Base-by-base conservation (phyloP, 305 asterid genomes). In the Solanum hybrid region DNA sequence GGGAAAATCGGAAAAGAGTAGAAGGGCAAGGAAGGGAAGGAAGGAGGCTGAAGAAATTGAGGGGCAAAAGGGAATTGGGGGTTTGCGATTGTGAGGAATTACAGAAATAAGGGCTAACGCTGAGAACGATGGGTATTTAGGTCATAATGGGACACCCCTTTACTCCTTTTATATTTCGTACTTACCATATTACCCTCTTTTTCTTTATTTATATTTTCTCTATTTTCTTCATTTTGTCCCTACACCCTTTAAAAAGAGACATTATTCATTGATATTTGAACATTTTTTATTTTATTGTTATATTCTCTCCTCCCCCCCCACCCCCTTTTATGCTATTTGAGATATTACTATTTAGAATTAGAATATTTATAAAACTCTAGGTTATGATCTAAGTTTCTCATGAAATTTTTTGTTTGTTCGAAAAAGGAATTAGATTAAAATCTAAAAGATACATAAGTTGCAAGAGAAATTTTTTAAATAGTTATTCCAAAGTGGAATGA, bases 11-110 rank as follows among this genome's bases (percentile, higher is more conserved):
- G 32, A 85, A 85, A 85, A 56, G 40, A 19, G 11, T 34, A 17
- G 76, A 85, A 85, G 87, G 87, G 87, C 45, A 85, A 85, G 75
- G 87, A 85, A 85, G 87, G 87, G 87, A 85, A 85, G 76, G 87
- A 85, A 51, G 87, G 87, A 85, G 87, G 32, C 45, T 85, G 75
- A 11, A 85, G 87, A 85, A 51, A 85, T 85, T 51, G 42, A 85
- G 6, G 75, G 87, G 87, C 87, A 82, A 82, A 80, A 29, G 73
- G 19, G 73, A 45, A 51, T 51, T 85, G 31, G 17, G 42, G 42
- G 75, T 22, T 77, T 77, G 80, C 12, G 38, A 75, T 45, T 82
- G 37, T 13, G 27, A 84, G 11, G 75, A 40, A 27, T 81, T 42
- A 42, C 87, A 42, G 69, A 22, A 64, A 42, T 42, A 42, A 24